Base-by-base conservation (phyloP, 257 asterid genomes). In the Lycium barbarum region DNA sequence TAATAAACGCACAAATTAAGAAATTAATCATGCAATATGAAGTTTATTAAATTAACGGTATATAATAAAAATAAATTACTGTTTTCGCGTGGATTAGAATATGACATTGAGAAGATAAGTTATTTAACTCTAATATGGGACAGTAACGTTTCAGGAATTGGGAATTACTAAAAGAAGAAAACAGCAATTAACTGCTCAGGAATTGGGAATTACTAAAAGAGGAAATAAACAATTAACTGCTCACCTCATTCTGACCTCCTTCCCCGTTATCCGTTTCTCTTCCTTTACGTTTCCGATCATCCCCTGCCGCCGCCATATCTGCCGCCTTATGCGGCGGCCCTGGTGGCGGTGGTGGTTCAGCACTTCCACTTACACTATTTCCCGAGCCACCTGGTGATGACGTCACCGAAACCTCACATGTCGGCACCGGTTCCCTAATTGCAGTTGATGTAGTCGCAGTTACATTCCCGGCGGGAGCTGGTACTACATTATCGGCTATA, bases 231-330 rank as follows among this genome's bases (percentile, higher is more conserved):
- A 58, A 45, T 5, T 0, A 38, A 20, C 26, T 26, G 84, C 89
- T 90, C 59, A 95, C 99, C 95, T 91, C 95, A 87, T 93, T 93
- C 83, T 85, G 94, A 83, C 88, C 86, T 63, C 88, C 86, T 63
- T 92, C 93, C 65, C 62, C 84, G 65, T 93, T 95, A 45, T 93
- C 97, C 73, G 83, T 47, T 85, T 91, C 95, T 84, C 86, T 85
- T 7, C 89, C 91, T 83, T 92, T 94, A 43, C 98, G 93, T 83
- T 95, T 95, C 89, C 95, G 92, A 58, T 90, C 93, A 8, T 85
- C 90, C 61, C 33, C 33, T 26, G 33, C 33, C 33, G 33, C 33
- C 33, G 33, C 33, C 33, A 26, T 26, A 26, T 26, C 33, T 26
- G 59, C 18, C 1, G 14, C 53, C 78, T 68, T 38, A 68, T 85